phyloP scores from a whole-genome alignment of 1,139 yeast species.

The Geotrichum cucujoidarum region DNA sequence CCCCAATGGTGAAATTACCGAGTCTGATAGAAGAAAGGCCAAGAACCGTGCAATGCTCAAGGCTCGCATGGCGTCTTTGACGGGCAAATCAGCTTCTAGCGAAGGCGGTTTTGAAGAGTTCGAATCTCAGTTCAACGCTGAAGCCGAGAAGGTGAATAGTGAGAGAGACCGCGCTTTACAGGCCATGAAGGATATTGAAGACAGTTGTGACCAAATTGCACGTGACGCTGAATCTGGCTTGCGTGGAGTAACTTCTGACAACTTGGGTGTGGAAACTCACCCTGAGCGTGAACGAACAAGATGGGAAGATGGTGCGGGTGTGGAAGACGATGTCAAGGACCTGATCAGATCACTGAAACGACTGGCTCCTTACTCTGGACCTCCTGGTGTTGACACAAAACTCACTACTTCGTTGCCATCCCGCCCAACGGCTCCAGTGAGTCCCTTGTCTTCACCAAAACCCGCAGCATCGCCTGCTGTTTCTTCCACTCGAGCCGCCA shows the following conservation, averaged over 20 bases:
- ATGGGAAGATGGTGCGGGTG: conserved; percentile 85
- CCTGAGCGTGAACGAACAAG: conserved; percentile 57
- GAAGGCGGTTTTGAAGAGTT: conserved; percentile 42
- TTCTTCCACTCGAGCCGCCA: conserved; percentile 2
- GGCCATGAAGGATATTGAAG: conserved; percentile 60
- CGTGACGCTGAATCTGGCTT: conserved; percentile 47
- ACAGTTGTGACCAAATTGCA: conserved; percentile 67
- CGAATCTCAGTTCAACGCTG: conserved; percentile 54
- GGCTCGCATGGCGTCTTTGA: conserved; percentile 86
- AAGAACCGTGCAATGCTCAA: conserved; percentile 70
- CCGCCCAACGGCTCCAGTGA: neutral
- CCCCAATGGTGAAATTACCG: conserved; percentile 80
- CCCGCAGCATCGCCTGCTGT: conserved; percentile 1
- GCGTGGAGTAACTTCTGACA: conserved; percentile 28
- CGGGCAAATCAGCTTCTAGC: conserved; percentile 57
- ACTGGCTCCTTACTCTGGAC: conserved; percentile 18
- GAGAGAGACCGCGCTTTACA: conserved; percentile 52
- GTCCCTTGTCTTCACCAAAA: conserved; percentile 12
- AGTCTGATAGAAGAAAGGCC: conserved; percentile 71
- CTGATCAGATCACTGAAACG: conserved; percentile 55
- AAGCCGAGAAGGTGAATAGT: conserved; percentile 48
- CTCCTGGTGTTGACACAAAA: conserved; percentile 11
- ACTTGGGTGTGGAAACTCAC: conserved; percentile 30
- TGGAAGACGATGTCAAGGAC: conserved; percentile 59
- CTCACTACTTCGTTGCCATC: conserved; percentile 7